These are phyloP conservation scores for Fusarium lateritium DNA, from an alignment of 2,329 filamentous ascomycete species.

Conservation along the genomic window DNA sequence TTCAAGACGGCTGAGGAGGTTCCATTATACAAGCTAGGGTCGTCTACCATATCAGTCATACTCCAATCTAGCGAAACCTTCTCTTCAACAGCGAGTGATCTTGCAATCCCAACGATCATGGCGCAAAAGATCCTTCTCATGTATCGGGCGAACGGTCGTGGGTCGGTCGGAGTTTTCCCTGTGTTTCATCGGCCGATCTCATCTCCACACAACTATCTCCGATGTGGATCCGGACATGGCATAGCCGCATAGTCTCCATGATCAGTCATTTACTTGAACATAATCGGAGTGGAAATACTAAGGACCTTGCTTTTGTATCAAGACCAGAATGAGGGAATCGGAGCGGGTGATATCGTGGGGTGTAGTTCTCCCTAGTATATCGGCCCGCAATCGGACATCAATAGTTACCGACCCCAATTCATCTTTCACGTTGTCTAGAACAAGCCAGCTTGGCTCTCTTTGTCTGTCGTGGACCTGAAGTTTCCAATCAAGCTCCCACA, in stretches of 20 bases:
- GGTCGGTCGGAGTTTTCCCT: neutral
- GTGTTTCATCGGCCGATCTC: slow-evolving; percentile 1
- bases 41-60: too few relatives aligned
- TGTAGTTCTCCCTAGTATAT: neutral
- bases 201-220: slow-evolving; percentile 3
- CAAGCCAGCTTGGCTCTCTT: neutral
- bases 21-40: too few relatives aligned
- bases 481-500: too few relatives aligned
- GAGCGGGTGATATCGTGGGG: neutral
- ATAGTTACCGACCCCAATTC: neutral
- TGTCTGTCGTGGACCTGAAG: too few relatives aligned
- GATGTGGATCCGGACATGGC: neutral
- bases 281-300: neutral
- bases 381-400: neutral
- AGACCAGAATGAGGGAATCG: neutral
- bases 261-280: neutral
- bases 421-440: neutral
- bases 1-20: too few relatives aligned
- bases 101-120: too few relatives aligned
- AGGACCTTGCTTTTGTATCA: neutral
- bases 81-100: too few relatives aligned
- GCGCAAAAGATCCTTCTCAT: too few relatives aligned
- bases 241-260: neutral
- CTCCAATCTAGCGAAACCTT: too few relatives aligned
- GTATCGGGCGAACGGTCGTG: neutral